Conservation (phyloP, 148 eudicot species). For the Talinum fruticosum region DNA sequence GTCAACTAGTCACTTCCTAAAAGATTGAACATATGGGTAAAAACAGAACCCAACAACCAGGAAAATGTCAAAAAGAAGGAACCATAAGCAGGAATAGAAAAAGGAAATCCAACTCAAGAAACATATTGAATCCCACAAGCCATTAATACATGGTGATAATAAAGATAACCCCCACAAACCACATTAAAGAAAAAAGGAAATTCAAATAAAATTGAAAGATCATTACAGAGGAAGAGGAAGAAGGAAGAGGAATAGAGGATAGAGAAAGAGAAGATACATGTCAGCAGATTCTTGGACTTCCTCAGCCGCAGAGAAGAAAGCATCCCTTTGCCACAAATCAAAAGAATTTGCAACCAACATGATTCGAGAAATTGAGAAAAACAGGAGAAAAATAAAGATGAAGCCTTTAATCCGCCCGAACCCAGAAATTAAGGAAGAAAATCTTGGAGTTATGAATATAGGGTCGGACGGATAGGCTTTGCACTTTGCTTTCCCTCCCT, state of each 20-base stretch:
- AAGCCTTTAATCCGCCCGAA: slow-evolving; percentile 14
- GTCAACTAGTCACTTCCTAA: not conserved
- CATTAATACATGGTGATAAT: no score
- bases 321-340: slow-evolving; percentile 91
- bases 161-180: not conserved
- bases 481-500: slow-evolving; percentile 8
- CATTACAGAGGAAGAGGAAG: not conserved
- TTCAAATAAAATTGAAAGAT: slow-evolving; percentile 10
- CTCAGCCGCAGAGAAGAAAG: slow-evolving; percentile 87
- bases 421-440: not conserved
- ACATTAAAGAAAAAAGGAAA: not conserved
- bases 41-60: no score
- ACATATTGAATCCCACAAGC: not conserved
- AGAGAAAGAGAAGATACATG: slow-evolving; percentile 37
- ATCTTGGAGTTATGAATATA: no score
- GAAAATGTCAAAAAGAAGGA: not conserved
- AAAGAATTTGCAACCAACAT: slow-evolving; percentile 93
- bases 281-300: slow-evolving; percentile 94
- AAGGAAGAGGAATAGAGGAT: slow-evolving; percentile 23
- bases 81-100: no score
- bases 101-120: not conserved
- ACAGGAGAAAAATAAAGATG: not conserved
- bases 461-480: slow-evolving; percentile 12
- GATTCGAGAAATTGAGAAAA: not conserved
- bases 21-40: no score